Percentiles rank a stretch among this genome's conserved stretches.
phyloP scores from a whole-genome alignment of 345 rosid genomes.

The Eucalyptus cloeziana region DNA sequence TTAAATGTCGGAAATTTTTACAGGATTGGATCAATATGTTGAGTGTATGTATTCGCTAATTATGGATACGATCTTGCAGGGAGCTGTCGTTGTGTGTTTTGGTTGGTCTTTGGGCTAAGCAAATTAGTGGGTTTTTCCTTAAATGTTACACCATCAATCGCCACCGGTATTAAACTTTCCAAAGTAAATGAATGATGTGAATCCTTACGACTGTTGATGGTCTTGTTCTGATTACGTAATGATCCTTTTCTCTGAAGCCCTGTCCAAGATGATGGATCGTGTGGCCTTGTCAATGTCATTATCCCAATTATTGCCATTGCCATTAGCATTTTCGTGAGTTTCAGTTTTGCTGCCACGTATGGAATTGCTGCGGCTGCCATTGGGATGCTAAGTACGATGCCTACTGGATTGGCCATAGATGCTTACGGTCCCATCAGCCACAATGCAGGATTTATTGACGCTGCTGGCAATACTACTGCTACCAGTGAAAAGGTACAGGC shows the following conservation, averaged over 20 bases:
- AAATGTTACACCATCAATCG: too few species aligned
- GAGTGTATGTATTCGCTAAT: too few species aligned
- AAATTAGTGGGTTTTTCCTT: too few species aligned
- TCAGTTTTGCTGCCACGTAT: slow-evolving; percentile 26
- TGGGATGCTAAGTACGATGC: slow-evolving; percentile 23
- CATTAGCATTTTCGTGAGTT: slow-evolving; percentile 14
- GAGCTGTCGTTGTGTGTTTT: too few species aligned
- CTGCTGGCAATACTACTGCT: slow-evolving; percentile 27
- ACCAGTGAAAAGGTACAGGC: slow-evolving; percentile 14
- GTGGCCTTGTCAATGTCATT: slow-evolving; percentile 17
- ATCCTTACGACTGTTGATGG: too few species aligned
- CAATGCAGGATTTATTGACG: slow-evolving; percentile 17
- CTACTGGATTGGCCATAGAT: slow-evolving; percentile 20
- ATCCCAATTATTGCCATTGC: slow-evolving; percentile 25
- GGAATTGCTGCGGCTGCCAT: slow-evolving; percentile 29
- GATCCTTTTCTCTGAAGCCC: slow-evolving; percentile 3
- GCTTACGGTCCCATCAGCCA: slow-evolving; percentile 30
- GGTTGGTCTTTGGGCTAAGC: too few species aligned
- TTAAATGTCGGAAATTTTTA: too few species aligned
- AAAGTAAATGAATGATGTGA: too few species aligned
- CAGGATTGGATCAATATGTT: too few species aligned
- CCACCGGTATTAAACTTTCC: too few species aligned
- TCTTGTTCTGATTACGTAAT: too few species aligned
- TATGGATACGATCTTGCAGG: too few species aligned
- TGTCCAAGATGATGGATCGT: slow-evolving; percentile 18